Base-by-base conservation (phyloP, 352 stramenopile species). In the Globisporangium spinosum region DNA sequence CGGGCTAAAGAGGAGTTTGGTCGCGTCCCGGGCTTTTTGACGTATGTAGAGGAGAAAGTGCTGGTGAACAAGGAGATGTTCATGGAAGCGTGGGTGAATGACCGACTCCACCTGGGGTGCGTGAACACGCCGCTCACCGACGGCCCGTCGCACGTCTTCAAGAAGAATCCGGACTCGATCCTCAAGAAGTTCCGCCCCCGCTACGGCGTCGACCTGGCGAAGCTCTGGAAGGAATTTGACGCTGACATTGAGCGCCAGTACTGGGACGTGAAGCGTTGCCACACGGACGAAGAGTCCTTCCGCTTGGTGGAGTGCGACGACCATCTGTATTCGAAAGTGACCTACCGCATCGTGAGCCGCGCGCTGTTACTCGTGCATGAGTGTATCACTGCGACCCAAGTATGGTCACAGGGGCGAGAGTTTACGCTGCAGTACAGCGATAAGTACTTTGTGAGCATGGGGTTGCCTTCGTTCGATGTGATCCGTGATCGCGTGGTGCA, bases 121-220 rank as follows among this genome's bases (percentile, higher is more conserved):
- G 27, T 60, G 54, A 32, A 60, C 27, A 60, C 32, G 17, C 20
- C 55, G 15, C 27, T 60, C 2, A 60, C 34, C 1, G 29, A 35
- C 20, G 38, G 20, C 0, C 38, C 27, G 55, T 45, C 55, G 29
- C 55, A 60, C 29, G 55, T 35, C 17, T n/a, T 60, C 27, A 60
- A 43, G 55, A 60, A 60, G 55, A 60, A 60, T 12, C n/a, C 55
- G 29, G 55, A 60, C n/a, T 62, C 56, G 32, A 38, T 62, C n/a
- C 56, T 62, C 10, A 62, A 62, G 20, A 62, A 62, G 12, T 62
- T 62, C 5, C 56, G 56, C 1, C 56, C 56, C 32, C 56, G 56
- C 32, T 34, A 49, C n/a, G 56, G 56, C 1, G 9, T 49, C n/a
- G 56, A 62, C 12, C 56, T 62, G 20, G 13, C 32, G 20, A 62